Evolutionary conservation across 768 basidiomycete species (phyloP).

Genomic region (Amanita pseudoporphyria): DNA sequence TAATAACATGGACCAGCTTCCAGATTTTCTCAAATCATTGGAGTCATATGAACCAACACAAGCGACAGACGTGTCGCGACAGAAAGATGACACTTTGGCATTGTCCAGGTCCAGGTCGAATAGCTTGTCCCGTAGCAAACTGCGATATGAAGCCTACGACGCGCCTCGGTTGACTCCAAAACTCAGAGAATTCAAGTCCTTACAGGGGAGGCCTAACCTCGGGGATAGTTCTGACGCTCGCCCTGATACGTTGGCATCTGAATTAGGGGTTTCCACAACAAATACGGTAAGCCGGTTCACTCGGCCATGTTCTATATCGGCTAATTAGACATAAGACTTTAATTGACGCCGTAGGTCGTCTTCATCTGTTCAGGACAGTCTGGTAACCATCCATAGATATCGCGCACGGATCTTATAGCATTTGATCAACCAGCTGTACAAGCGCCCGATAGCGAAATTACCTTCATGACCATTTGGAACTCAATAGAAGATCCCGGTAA

Average conservation of each 20-base stretch:
- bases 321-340: conserved; percentile 2
- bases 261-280: not conserved
- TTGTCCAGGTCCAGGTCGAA: conserved; percentile 4
- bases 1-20: conserved; percentile 37
- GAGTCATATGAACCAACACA: conserved; percentile 21
- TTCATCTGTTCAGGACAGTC: not conserved
- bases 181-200: not conserved
- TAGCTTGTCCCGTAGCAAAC: conserved; percentile 27
- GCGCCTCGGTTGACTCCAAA: conserved; percentile 35
- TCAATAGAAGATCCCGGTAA: conserved; percentile 28
- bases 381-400: conserved; percentile 14
- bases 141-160: conserved; percentile 67
- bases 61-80: not conserved
- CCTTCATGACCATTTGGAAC: conserved; percentile 52
- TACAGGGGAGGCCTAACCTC: not conserved
- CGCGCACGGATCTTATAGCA: conserved; percentile 53
- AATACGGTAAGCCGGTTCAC: not conserved
- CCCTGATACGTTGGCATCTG: not conserved
- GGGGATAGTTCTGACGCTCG: not conserved
- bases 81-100: conserved; percentile 1
- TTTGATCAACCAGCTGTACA: conserved; percentile 48
- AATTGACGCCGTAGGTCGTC: not conserved
- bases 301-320: not conserved
- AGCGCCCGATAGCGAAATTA: conserved; percentile 9
- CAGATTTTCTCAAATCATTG: conserved; percentile 54